Evolutionary conservation across 2,329 filamentous ascomycete species (phyloP).

Genomic region (Apiospora sp.): DNA sequence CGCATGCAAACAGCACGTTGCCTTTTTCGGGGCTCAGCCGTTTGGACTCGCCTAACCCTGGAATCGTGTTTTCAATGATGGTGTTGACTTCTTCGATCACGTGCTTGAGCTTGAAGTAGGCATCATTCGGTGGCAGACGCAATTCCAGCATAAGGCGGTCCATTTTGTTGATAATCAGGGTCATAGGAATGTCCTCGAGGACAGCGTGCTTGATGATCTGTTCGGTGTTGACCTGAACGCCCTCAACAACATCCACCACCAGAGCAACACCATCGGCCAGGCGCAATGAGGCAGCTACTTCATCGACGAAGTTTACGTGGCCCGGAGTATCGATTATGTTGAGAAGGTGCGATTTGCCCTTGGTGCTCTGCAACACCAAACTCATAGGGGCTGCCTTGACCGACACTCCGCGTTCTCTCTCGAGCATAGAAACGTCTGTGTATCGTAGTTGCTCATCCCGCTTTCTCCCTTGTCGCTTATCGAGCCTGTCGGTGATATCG

Average conservation of each 20-base stretch:
- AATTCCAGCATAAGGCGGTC: constrained; percentile 93
- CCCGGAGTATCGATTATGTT: constrained; percentile 97
- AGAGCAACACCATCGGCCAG: constrained; percentile 91
- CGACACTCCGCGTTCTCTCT: constrained; percentile 88
- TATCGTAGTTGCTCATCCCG: constrained; percentile 92
- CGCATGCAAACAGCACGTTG: constrained; percentile 96
- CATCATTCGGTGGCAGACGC: constrained; percentile 91
- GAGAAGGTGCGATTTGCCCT: constrained; percentile 92
- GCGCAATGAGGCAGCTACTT: constrained; percentile 87
- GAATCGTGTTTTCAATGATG: constrained; percentile 86
- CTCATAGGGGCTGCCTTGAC: constrained; percentile 96
- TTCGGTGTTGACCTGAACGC: constrained; percentile 98
- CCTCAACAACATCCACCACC: constrained; percentile 95
- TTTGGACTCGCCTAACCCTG: constrained; percentile 79
- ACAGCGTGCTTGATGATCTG: constrained; percentile 97
- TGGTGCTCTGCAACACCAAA: constrained; percentile 84
- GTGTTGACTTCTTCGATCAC: constrained; percentile 99
- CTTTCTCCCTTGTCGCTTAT: constrained; percentile 81
- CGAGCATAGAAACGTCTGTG: constrained; percentile 89
- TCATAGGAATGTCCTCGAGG: constrained; percentile 86
- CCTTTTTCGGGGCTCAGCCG: constrained; percentile 94
- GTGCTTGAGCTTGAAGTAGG: constrained; percentile 98
- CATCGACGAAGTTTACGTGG: constrained; percentile 98
- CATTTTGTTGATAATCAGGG: constrained; percentile 95
- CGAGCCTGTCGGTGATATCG: constrained; percentile 79